These are phyloP conservation scores for Chloris gayana DNA, from an alignment of 176 grass and related monocot genomes.

Conservation along the genomic window DNA sequence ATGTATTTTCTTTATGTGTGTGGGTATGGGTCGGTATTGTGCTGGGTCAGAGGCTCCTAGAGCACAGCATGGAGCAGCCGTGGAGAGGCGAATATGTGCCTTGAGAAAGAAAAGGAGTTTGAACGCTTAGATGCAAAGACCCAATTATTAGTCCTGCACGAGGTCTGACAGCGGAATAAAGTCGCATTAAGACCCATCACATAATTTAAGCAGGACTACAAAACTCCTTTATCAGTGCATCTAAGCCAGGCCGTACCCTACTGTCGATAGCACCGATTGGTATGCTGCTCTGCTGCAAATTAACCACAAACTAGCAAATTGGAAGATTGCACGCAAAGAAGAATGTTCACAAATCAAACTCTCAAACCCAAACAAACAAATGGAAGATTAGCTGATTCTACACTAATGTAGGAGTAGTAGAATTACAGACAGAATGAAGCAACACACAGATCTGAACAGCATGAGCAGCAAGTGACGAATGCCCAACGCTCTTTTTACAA, in stretches of 20 bases:
- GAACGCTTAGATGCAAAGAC: slow-evolving; percentile 25
- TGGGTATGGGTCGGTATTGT: too few species aligned
- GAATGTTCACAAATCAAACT: background rate
- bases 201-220: slow-evolving; percentile 12
- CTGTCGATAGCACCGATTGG: background rate
- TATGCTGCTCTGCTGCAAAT: background rate
- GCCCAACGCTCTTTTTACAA: slow-evolving; percentile 40
- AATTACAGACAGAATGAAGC: slow-evolving; percentile 19
- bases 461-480: background rate
- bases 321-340: background rate
- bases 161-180: slow-evolving; percentile 45
- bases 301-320: background rate
- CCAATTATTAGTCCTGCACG: slow-evolving; percentile 32
- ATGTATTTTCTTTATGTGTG: background rate
- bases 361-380: background rate
- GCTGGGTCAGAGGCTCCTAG: slow-evolving; percentile 10
- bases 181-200: slow-evolving; percentile 9
- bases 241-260: background rate
- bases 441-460: background rate
- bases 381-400: background rate
- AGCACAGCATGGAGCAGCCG: slow-evolving; percentile 1
- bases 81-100: slow-evolving; percentile 11
- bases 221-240: background rate
- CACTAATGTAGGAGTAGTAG: background rate
- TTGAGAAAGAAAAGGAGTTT: background rate